A percentile compares a stretch with the other conserved stretches of the same genome.
Conservation (phyloP, 140 eudicot species). For the Erigeron philadelphicus region DNA sequence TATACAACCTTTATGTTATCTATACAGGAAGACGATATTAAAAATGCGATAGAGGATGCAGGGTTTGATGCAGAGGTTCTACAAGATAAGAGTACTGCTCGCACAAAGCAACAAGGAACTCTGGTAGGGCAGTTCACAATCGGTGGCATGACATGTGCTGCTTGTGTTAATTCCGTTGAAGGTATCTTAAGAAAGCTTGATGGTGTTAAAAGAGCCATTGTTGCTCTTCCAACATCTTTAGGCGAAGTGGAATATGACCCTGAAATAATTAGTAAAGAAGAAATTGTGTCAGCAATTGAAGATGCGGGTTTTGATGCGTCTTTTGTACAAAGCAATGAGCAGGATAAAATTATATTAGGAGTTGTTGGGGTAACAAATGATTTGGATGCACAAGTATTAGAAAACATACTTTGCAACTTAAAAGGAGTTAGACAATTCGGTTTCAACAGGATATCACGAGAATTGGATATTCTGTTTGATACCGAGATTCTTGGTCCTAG, state of each 20-base stretch:
- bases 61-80: slow-evolving; percentile 95
- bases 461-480: slow-evolving; percentile 70
- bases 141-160: slow-evolving; percentile 99
- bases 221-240: slow-evolving; percentile 83
- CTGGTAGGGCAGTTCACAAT: slow-evolving; percentile 82
- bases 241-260: slow-evolving; percentile 97
- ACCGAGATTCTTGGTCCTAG: slow-evolving; percentile 77
- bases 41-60: slow-evolving; percentile 90
- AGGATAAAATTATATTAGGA: slow-evolving; percentile 62
- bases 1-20: neutral
- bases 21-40: slow-evolving; percentile 84
- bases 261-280: slow-evolving; percentile 61
- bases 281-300: slow-evolving; percentile 76
- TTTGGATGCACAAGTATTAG: slow-evolving; percentile 58
- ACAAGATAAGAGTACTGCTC: slow-evolving; percentile 42
- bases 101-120: slow-evolving; percentile 37
- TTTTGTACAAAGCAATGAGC: slow-evolving; percentile 84
- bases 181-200: slow-evolving; percentile 76
- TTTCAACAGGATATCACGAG: slow-evolving; percentile 49
- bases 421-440: slow-evolving; percentile 72
- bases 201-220: slow-evolving; percentile 75
- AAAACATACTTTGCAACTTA: slow-evolving; percentile 63
- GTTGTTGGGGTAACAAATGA: slow-evolving; percentile 57
- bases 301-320: slow-evolving; percentile 99
- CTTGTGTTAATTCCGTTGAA: slow-evolving; percentile 97